Percentiles rank a stretch among this genome's conserved stretches.
These are phyloP conservation scores for Nigrospora osmanthi DNA, from an alignment of 2,329 filamentous ascomycete species.

Conservation along the genomic window DNA sequence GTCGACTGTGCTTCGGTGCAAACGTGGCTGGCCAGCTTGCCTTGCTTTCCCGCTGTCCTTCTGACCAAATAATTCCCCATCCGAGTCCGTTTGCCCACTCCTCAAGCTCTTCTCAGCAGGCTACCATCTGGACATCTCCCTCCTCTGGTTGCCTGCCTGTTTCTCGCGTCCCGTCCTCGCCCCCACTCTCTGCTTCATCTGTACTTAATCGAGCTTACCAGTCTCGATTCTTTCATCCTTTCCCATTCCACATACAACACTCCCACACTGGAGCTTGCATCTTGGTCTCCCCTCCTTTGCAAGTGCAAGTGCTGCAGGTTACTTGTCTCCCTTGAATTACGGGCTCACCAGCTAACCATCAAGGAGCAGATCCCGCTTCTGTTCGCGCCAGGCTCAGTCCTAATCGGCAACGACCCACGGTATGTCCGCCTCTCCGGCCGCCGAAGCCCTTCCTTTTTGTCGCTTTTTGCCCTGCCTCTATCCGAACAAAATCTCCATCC, in stretches of 20 bases:
- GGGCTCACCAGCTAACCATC: constrained; percentile 2
- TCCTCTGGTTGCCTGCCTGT: neutral
- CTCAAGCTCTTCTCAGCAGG: neutral
- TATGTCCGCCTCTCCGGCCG: constrained; percentile 5
- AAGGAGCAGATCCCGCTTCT: constrained; percentile 11
- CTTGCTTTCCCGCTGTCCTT: neutral
- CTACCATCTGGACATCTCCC: neutral
- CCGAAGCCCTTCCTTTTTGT: neutral
- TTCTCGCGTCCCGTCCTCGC: too few species aligned
- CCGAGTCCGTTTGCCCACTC: neutral
- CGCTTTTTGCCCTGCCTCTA: neutral
- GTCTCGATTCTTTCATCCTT: neutral
- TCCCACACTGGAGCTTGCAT: neutral
- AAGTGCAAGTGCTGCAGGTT: neutral
- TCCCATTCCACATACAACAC: neutral
- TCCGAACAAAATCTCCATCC: neutral
- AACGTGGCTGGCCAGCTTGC: neutral
- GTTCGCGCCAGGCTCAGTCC: constrained; percentile 11
- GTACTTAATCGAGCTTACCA: too few species aligned
- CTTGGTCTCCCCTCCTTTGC: neutral
- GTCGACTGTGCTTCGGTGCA: neutral
- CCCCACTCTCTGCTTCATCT: too few species aligned
- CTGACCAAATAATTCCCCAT: neutral
- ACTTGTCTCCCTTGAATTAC: neutral
- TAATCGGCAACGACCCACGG: constrained; percentile 16